Base-by-base conservation (phyloP, 2,329 filamentous ascomycete genomes). In the Diaporthe aspalathi region DNA sequence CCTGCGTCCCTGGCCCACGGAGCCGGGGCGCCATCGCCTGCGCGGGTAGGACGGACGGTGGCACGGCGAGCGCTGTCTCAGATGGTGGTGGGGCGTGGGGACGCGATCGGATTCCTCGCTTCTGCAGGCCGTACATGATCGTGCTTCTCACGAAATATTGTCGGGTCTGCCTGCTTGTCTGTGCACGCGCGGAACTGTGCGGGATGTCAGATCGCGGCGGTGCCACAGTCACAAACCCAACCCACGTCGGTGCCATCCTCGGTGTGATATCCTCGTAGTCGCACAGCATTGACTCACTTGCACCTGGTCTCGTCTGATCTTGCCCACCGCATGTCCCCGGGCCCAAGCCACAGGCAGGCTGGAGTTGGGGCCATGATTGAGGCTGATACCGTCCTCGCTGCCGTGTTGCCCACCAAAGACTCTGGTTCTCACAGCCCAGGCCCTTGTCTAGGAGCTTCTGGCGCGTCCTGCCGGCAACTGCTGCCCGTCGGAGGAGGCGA, bases 401-500 rank as follows among this genome's bases (percentile, higher is more conserved):
- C 43, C n/a, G 70, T 70, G 67, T 54, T 66, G 43, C 70, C 70
- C 60, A 72, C 45, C 52, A 32, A 17, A 43, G 12, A n/a, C 29
- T 52, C 49, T 60, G 45, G 38, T 47, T 38, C 38, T 57, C 53
- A 32, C 38, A 27, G 16, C 29, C 22, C 29, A 38, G 52, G 43
- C 43, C 43, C 54, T 53, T 50, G 54, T 47, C 49, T 45, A 49
- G 49, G 5, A 68, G 49, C 63, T 20, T 38, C 40, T 22, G 49
- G 3, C 70, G 50, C 56, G 49, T 62, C 52, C 17, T n/a, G 45
- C 43, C 60, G 57, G 20, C n/a, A 5, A 45, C 50, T 45, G 56
- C 53, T 43, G 24, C 22, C 43, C 57, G 70, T 67, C 45, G 67
- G 53, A 68, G 35, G 49, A 70, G 68, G 71, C 68, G 71, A 72